phyloP scores from a whole-genome alignment of 1,139 yeast species.

The Yamadazyma sp. region DNA sequence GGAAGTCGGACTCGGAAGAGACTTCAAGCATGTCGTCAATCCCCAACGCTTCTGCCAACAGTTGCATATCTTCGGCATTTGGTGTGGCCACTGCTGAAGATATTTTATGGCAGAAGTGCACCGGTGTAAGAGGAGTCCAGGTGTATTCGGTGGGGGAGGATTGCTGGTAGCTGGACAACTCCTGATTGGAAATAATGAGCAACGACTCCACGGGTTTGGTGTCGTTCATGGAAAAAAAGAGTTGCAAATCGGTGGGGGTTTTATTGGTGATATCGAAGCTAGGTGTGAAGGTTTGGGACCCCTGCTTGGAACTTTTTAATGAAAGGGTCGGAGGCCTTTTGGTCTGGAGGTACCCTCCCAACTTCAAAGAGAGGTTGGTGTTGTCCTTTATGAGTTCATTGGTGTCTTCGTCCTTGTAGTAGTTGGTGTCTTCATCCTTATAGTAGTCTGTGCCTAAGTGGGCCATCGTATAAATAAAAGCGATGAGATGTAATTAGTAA shows the following conservation, averaged over 20 bases:
- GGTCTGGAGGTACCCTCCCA: constrained; percentile 15
- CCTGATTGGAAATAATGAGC: constrained; percentile 2
- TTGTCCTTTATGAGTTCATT: constrained; percentile 14
- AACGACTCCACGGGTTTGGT: constrained; percentile 2
- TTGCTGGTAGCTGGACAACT: constrained; percentile 4
- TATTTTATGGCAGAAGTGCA: not conserved
- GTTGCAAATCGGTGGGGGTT: constrained; percentile 4
- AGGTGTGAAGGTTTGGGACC: not conserved
- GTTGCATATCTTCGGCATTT: too few species aligned
- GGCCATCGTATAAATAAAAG: too few species aligned
- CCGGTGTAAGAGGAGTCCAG: constrained; percentile 9
- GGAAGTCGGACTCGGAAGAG: too few species aligned
- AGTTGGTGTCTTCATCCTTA: not conserved
- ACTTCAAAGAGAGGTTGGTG: constrained; percentile 13
- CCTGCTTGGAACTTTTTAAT: too few species aligned
- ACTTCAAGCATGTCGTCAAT: too few species aligned
- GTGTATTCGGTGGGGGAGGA: constrained; percentile 5
- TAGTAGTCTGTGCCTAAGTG: too few species aligned
- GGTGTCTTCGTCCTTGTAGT: constrained; percentile 17
- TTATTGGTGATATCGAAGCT: not conserved
- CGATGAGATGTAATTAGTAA: too few species aligned
- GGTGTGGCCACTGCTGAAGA: too few species aligned
- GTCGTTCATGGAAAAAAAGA: constrained; percentile 4
- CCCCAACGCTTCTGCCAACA: too few species aligned
- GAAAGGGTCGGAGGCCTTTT: not conserved